Conservation (phyloP, 768 basidiomycete genomes). For the Xerocomus potaroensis region DNA sequence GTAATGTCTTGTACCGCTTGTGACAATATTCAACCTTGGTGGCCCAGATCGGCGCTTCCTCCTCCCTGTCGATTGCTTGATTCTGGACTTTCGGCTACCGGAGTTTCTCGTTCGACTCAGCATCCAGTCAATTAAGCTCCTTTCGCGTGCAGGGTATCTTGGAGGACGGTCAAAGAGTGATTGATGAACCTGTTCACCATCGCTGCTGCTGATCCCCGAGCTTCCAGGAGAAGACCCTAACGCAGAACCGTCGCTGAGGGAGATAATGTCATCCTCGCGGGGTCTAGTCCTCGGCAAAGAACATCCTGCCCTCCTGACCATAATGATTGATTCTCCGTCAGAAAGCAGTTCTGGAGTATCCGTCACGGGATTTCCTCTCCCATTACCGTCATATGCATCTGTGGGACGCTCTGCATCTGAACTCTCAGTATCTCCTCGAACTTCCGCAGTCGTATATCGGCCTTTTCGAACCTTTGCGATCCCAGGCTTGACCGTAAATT, state of each 20-base stretch:
- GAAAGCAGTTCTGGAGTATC: conserved; percentile 8
- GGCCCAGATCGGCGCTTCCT: conserved; percentile 8
- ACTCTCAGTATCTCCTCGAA: conserved; percentile 65
- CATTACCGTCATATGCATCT: neutral
- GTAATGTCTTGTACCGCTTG: conserved; percentile 32
- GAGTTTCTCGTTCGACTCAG: conserved; percentile 39
- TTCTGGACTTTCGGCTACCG: conserved; percentile 12
- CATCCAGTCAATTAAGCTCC: conserved; percentile 68
- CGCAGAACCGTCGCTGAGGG: conserved; percentile 17
- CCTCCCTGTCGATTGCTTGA: conserved; percentile 10
- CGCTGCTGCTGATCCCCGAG: conserved; percentile 17
- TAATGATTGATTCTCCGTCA: conserved; percentile 14
- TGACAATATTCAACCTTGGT: conserved; percentile 35
- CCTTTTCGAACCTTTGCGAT: conserved; percentile 42
- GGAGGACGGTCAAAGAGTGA: conserved; percentile 28
- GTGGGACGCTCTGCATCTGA: conserved; percentile 34
- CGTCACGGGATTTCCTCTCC: neutral
- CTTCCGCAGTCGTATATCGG: conserved; percentile 34
- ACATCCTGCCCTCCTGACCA: conserved; percentile 21
- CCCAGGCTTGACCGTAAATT: conserved; percentile 46
- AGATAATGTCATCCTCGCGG: conserved; percentile 19
- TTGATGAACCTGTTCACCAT: conserved; percentile 32
- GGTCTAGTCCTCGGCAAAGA: neutral
- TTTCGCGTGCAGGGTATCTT: conserved; percentile 31
- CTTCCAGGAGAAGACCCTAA: conserved; percentile 10